Evolutionary conservation across 768 basidiomycete genomes (phyloP).

Genomic region (Boletus insuetus): DNA sequence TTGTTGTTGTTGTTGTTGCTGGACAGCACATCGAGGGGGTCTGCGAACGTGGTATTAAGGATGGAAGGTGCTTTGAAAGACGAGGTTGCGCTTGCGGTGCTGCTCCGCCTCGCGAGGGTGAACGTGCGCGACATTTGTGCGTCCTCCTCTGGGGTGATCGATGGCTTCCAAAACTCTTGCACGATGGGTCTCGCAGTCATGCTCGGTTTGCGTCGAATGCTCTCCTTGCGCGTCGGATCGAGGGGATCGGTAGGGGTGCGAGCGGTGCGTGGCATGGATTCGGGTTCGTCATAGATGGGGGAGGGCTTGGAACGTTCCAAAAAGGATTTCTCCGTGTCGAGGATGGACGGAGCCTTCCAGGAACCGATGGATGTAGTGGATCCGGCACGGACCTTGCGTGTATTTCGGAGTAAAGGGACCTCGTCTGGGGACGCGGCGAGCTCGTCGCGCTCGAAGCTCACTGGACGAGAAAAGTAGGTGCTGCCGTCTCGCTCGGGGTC

Average conservation of each 20-base stretch:
- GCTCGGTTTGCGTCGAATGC: constrained; percentile 34
- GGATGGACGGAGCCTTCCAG: constrained; percentile 25
- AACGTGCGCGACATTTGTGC: constrained; percentile 39
- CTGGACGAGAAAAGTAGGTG: constrained; percentile 17
- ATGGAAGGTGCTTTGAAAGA: constrained; percentile 42
- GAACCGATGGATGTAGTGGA: constrained; percentile 26
- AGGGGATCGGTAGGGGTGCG: constrained; percentile 22
- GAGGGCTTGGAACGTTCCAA: constrained; percentile 21
- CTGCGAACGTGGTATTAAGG: constrained; percentile 38
- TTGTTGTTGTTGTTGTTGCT: background rate
- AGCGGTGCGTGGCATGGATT: constrained; percentile 18
- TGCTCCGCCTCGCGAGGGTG: constrained; percentile 44
- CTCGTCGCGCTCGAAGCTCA: constrained; percentile 20
- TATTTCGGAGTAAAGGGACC: constrained; percentile 5
- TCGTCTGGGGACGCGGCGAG: constrained; percentile 20
- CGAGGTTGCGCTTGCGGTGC: constrained; percentile 49
- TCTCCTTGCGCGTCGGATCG: constrained; percentile 23
- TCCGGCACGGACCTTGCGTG: constrained; percentile 26
- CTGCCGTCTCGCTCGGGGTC: constrained; percentile 26
- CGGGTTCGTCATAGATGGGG: constrained; percentile 29
- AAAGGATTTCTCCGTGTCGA: constrained; percentile 21
- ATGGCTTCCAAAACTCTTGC: constrained; percentile 51
- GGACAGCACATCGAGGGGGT: constrained; percentile 19
- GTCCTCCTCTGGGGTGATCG: constrained; percentile 45
- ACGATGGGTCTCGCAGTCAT: constrained; percentile 33